These are phyloP conservation scores for Fusarium liriodendri DNA, from an alignment of 2,329 filamentous ascomycete genomes.

Conservation along the genomic window DNA sequence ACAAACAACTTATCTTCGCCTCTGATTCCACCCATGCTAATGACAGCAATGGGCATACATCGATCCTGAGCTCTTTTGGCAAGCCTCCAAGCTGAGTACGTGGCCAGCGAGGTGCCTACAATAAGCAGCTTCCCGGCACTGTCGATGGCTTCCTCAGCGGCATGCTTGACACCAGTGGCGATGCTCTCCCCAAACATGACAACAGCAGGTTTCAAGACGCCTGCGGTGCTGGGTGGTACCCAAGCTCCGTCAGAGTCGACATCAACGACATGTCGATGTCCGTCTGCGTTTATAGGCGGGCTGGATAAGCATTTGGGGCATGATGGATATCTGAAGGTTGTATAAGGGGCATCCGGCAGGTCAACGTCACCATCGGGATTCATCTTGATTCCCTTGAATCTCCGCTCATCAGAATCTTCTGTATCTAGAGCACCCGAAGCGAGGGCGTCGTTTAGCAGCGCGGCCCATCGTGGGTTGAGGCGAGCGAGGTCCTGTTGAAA, in stretches of 20 bases:
- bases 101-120: slow-evolving; percentile 90
- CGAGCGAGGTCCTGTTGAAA: slow-evolving; percentile 82
- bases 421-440: slow-evolving; percentile 80
- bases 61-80: slow-evolving; percentile 85
- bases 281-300: slow-evolving; percentile 68
- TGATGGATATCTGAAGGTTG: slow-evolving; percentile 89
- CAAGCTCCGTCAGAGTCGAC: slow-evolving; percentile 86
- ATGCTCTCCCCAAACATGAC: slow-evolving; percentile 98
- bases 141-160: slow-evolving; percentile 85
- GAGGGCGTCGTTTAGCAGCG: slow-evolving; percentile 78
- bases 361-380: slow-evolving; percentile 98
- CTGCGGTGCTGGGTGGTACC: slow-evolving; percentile 72
- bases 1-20: slow-evolving; percentile 80
- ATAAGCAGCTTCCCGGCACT: slow-evolving; percentile 80
- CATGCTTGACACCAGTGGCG: slow-evolving; percentile 72
- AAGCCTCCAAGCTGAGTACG: slow-evolving; percentile 93
- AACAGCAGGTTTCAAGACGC: slow-evolving; percentile 91
- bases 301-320: slow-evolving; percentile 82
- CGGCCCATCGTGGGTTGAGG: slow-evolving; percentile 89
- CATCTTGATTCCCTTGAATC: slow-evolving; percentile 77
- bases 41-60: slow-evolving; percentile 85
- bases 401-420: slow-evolving; percentile 78
- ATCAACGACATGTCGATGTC: slow-evolving; percentile 68
- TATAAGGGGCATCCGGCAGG: slow-evolving; percentile 86
- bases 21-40: slow-evolving; percentile 88